Conservation (phyloP, 1,139 yeast genomes). For the Debaryomyces sp. region DNA sequence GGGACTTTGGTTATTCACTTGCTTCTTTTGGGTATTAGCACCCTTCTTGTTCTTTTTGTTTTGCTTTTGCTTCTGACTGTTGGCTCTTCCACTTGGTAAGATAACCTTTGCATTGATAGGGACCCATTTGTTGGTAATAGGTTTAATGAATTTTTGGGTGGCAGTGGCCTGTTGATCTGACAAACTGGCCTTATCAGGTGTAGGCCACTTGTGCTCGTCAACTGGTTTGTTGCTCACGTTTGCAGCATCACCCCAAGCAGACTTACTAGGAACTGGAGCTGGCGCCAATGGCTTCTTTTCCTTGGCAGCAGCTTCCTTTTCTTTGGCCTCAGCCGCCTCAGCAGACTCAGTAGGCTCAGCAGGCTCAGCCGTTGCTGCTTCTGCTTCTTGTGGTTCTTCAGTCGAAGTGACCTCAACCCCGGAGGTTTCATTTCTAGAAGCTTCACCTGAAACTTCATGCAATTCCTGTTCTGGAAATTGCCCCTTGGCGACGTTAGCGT, state of each 20-base stretch:
- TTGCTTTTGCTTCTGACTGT: conserved; percentile 32
- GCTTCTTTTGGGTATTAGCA: conserved; percentile 11
- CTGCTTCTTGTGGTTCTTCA: conserved; percentile 5
- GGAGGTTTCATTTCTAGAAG: background rate
- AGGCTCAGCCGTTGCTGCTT: background rate
- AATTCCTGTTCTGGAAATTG: conserved; percentile 5
- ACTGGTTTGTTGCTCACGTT: conserved; percentile 28
- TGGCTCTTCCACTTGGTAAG: conserved; percentile 40
- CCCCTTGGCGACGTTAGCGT: conserved; percentile 41
- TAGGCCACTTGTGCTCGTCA: conserved; percentile 62
- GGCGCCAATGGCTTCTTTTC: conserved; percentile 59
- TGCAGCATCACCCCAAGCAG: conserved; percentile 64
- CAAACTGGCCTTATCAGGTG: conserved; percentile 45
- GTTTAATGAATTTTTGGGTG: conserved; percentile 48
- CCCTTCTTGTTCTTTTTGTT: conserved; percentile 37
- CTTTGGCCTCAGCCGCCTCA: background rate
- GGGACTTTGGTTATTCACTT: conserved; percentile 4
- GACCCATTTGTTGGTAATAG: conserved; percentile 83
- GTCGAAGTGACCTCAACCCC: conserved; percentile 1
- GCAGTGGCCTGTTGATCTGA: conserved; percentile 21
- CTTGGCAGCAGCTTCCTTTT: conserved; percentile 16
- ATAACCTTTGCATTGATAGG: conserved; percentile 81
- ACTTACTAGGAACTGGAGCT: conserved; percentile 73
- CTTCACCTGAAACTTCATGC: conserved; percentile 4
- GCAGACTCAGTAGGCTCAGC: background rate